Evolutionary conservation across 1,139 yeast species (phyloP).

Genomic region (Citeromyces siamensis): DNA sequence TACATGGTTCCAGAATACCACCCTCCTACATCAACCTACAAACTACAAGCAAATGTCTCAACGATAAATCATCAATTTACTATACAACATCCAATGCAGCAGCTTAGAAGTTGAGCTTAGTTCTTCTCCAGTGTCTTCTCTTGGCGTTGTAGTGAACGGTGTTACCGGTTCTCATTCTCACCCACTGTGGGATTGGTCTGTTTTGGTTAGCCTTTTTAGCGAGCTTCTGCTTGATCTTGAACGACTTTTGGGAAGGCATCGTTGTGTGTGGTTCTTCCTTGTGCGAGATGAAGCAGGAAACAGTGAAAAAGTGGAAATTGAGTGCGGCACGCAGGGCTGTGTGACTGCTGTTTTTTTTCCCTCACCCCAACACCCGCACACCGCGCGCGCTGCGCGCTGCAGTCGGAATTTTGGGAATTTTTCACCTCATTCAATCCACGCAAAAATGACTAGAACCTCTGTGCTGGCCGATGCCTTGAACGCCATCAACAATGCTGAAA

Average conservation of each 20-base stretch:
- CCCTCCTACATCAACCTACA: not conserved
- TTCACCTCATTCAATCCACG: slow-evolving; percentile 2
- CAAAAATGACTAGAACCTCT: slow-evolving; percentile 89
- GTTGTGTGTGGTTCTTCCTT: slow-evolving; percentile 7
- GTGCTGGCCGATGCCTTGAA: slow-evolving; percentile 98
- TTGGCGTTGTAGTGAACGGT: slow-evolving; percentile 98
- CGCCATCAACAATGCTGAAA: slow-evolving; percentile 98
- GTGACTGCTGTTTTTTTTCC: too few relatives aligned
- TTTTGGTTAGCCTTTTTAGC: slow-evolving; percentile 99
- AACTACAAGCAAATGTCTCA: not conserved
- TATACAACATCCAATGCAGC: slow-evolving; percentile 2
- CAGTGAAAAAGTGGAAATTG: too few relatives aligned
- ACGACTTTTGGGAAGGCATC: slow-evolving; percentile 71
- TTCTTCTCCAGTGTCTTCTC: slow-evolving; percentile 99
- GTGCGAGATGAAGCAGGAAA: slow-evolving; percentile 1
- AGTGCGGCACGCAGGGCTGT: too few relatives aligned
- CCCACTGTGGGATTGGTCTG: slow-evolving; percentile 99
- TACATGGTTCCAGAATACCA: not conserved
- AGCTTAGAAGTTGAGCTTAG: slow-evolving; percentile 92
- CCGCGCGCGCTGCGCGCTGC: too few relatives aligned
- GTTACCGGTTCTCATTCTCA: slow-evolving; percentile 98
- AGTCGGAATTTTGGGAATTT: too few relatives aligned
- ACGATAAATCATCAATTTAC: slow-evolving; percentile 2
- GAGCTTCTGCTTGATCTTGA: slow-evolving; percentile 97
- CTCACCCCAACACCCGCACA: too few relatives aligned